These are phyloP conservation scores for Vaccinium macrocarpon DNA, from an alignment of 148 eudicot genomes.

Conservation along the genomic window DNA sequence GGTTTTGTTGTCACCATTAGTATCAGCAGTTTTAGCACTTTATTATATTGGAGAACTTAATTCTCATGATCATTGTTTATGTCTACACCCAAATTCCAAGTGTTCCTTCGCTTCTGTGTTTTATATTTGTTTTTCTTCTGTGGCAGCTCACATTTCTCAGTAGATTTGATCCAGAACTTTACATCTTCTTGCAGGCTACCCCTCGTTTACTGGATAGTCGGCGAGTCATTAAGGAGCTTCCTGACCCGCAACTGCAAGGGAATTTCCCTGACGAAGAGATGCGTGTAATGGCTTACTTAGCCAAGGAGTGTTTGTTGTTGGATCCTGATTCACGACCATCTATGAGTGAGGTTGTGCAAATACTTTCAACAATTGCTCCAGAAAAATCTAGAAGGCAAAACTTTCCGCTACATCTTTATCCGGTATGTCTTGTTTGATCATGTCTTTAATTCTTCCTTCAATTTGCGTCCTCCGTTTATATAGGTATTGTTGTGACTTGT, in stretches of 20 bases:
- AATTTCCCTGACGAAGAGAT: constrained; percentile 72
- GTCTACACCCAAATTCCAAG: background rate
- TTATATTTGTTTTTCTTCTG: background rate
- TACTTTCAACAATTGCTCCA: constrained; percentile 77
- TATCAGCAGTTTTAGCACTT: background rate
- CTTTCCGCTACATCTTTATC: constrained; percentile 43
- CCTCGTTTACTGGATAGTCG: constrained; percentile 66
- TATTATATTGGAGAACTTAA: background rate
- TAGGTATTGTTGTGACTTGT: background rate
- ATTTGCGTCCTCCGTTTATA: background rate
- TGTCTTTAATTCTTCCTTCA: background rate
- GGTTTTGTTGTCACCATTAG: background rate
- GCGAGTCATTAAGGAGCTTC: constrained; percentile 63
- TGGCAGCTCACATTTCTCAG: background rate
- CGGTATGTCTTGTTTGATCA: constrained; percentile 39
- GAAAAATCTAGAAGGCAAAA: constrained; percentile 57
- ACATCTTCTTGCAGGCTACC: constrained; percentile 54
- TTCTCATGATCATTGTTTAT: background rate
- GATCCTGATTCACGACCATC: constrained; percentile 92
- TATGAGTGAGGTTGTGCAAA: constrained; percentile 95
- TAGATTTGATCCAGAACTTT: background rate
- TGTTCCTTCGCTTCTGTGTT: background rate
- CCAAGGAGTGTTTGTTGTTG: constrained; percentile 86
- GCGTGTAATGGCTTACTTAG: constrained; percentile 90
- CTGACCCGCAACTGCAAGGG: constrained; percentile 71